Evolutionary conservation across 805 yeast genomes (phyloP).

Genomic region (Metschnikowia hibisci): DNA sequence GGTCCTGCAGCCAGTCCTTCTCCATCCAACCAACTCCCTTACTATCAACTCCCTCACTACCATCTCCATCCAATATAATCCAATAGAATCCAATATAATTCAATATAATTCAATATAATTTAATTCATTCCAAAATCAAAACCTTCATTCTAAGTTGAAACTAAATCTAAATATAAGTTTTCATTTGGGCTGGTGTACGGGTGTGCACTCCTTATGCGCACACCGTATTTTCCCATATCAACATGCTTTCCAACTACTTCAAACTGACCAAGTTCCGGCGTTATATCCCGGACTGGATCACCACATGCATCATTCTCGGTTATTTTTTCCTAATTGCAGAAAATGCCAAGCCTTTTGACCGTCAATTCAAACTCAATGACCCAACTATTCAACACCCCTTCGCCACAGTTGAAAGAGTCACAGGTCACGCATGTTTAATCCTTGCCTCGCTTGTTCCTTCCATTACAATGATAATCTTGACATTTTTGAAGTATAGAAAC

Average conservation of each 20-base stretch:
- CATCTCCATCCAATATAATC: too few relatives aligned
- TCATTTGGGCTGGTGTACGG: constrained; percentile 6
- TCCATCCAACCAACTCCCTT: too few relatives aligned
- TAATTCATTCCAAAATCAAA: too few relatives aligned
- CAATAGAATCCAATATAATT: too few relatives aligned
- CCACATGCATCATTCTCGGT: constrained; percentile 20
- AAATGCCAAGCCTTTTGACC: constrained; percentile 29
- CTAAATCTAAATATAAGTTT: too few relatives aligned
- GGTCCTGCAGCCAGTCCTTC: too few relatives aligned
- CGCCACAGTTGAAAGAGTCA: constrained; percentile 29
- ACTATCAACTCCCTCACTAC: too few relatives aligned
- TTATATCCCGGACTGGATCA: constrained; percentile 31
- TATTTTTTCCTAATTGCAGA: constrained; percentile 32
- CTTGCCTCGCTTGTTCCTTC: constrained; percentile 27
- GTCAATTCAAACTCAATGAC: constrained; percentile 34
- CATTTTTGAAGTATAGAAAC: constrained; percentile 10
- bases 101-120: too few relatives aligned
- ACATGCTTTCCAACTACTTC: constrained; percentile 15
- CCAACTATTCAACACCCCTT: constrained; percentile 35
- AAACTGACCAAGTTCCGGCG: constrained; percentile 20
- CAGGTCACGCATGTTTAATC: constrained; percentile 24
- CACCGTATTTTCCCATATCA: neutral
- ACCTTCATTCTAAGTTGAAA: too few relatives aligned
- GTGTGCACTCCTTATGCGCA: neutral
- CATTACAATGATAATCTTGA: constrained; percentile 16